Conservation (phyloP, 75 land plant genomes). For the Azolla pinnata region DNA sequence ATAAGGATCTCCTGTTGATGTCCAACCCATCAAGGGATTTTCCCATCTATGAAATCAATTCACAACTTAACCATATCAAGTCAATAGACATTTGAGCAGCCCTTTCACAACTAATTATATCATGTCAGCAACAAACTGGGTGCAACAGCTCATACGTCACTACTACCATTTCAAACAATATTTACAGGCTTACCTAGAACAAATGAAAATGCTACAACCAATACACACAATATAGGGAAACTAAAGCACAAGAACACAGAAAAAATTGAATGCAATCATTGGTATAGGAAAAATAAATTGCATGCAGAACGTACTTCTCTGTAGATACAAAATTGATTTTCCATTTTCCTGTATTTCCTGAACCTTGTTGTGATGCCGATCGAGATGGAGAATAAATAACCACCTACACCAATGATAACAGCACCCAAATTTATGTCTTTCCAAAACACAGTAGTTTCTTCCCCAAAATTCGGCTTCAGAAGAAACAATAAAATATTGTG, state of each 20-base stretch:
- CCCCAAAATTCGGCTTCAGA: no score
- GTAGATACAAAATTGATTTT: constrained; percentile 86
- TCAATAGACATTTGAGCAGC: no score
- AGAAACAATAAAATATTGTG: no score
- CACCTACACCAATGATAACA: constrained; percentile 62
- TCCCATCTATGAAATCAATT: constrained; percentile 75
- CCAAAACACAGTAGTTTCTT: no score
- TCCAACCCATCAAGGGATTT: constrained; percentile 99
- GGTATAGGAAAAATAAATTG: no score
- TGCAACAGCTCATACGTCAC: constrained; percentile 1
- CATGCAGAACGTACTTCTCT: constrained; percentile 86
- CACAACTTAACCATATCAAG: no score
- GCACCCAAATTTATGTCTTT: no score
- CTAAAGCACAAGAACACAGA: not conserved
- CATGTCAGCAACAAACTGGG: no score
- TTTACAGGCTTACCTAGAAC: no score
- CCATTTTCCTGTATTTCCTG: constrained; percentile 65
- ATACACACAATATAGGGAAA: constrained; percentile 4
- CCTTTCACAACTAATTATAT: no score
- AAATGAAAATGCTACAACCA: no score
- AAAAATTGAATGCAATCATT: not conserved
- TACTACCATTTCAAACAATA: no score
- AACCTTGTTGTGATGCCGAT: constrained; percentile 75
- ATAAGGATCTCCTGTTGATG: constrained; percentile 94
- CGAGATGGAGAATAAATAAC: constrained; percentile 74